A percentile compares a stretch with the other conserved stretches of the same genome.
Evolutionary conservation across 2,329 filamentous ascomycete species (phyloP).

Genomic region (Monosporascus ibericus): DNA sequence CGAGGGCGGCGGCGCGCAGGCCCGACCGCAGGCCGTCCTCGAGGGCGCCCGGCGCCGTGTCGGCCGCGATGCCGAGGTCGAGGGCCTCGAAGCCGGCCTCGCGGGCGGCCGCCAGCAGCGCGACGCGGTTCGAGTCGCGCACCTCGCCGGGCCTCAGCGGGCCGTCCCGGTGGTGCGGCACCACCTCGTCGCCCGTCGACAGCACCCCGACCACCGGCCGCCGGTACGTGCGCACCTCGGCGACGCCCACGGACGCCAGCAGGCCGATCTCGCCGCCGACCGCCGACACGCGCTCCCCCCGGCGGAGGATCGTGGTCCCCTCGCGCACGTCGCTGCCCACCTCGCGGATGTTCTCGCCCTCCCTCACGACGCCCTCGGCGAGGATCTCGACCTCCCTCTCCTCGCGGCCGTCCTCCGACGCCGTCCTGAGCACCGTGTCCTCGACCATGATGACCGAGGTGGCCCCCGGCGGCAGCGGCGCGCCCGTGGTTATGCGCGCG

Average conservation of each 20-base stretch:
- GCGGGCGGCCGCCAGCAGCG: constrained; percentile 69
- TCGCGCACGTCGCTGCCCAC: constrained; percentile 79
- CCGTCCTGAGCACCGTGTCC: constrained; percentile 71
- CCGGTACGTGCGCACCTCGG: constrained; percentile 64
- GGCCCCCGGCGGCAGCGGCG: constrained; percentile 80
- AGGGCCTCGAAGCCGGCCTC: constrained; percentile 72
- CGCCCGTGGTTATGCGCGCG: constrained; percentile 89
- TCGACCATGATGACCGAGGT: constrained; percentile 96
- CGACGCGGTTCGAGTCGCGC: constrained; percentile 86
- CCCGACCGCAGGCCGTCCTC: constrained; percentile 73
- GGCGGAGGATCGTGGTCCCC: constrained; percentile 63
- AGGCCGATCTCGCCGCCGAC: constrained; percentile 89
- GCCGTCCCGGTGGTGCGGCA: constrained; percentile 60
- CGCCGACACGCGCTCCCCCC: constrained; percentile 77
- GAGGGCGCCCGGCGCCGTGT: constrained; percentile 60
- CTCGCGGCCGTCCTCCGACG: constrained; percentile 74
- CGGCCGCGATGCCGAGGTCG: constrained; percentile 80
- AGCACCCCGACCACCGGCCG: constrained; percentile 78
- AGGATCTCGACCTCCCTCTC: constrained; percentile 86
- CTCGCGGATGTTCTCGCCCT: constrained; percentile 85
- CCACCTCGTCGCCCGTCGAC: constrained; percentile 92
- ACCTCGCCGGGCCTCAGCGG: constrained; percentile 72
- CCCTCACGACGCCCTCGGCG: constrained; percentile 61
- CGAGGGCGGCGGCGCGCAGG: constrained; percentile 67
- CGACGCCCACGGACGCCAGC: constrained; percentile 75